A percentile compares a stretch with the other conserved stretches of the same genome.
phyloP scores from a whole-genome alignment of 345 rosid genomes.

The Aegle marmelos region DNA sequence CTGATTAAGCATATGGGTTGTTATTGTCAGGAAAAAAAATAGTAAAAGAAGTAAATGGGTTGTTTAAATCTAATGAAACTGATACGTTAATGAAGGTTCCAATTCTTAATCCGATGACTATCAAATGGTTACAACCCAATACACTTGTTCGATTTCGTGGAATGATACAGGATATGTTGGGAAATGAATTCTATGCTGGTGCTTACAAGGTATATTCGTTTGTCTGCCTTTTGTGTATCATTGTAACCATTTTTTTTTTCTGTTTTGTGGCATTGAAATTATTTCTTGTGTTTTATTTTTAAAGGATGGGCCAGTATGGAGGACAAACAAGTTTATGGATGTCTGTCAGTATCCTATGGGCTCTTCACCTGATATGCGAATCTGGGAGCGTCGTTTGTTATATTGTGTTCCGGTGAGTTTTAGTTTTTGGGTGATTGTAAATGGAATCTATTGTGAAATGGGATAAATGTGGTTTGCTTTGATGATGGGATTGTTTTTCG shows the following conservation, averaged over 20 bases:
- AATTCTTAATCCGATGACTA: constrained; percentile 42
- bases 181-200: constrained; percentile 93
- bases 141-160: constrained; percentile 82
- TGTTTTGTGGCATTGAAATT: background rate
- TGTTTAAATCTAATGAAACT: background rate
- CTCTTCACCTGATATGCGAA: constrained; percentile 45
- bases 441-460: background rate
- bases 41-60: too few species aligned
- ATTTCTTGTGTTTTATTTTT: constrained; percentile 4
- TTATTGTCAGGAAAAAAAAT: too few species aligned
- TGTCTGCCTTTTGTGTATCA: background rate
- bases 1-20: background rate
- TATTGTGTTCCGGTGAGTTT: constrained; percentile 76
- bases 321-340: constrained; percentile 83
- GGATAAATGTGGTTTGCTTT: background rate
- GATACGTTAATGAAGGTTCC: constrained; percentile 53
- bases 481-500: background rate
- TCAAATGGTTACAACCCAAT: constrained; percentile 59
- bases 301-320: constrained; percentile 77
- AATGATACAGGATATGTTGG: constrained; percentile 97
- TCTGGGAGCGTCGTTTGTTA: constrained; percentile 90
- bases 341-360: constrained; percentile 51
- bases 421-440: background rate
- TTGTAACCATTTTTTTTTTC: background rate
- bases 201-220: constrained; percentile 57